Base-by-base conservation (phyloP, 345 rosid species). In the Dipteronia dyeriana region DNA sequence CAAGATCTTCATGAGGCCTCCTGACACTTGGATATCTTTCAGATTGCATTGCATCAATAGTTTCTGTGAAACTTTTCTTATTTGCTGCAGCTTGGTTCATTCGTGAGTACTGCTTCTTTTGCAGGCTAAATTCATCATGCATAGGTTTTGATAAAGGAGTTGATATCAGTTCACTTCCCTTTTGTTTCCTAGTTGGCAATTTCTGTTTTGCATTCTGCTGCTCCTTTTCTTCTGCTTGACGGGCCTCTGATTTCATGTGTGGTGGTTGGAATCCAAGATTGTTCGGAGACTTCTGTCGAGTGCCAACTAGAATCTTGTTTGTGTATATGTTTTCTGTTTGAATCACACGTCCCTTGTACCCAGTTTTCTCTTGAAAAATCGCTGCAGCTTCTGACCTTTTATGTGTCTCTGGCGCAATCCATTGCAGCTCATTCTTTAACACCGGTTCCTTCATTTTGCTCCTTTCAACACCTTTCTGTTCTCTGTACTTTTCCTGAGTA, bases 381-480 rank as follows among this genome's bases (percentile, higher is more conserved):
- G 19, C 66, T 70, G 80, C 74, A 66, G 74, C 31, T 80, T 86
- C 81, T 64, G 79, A 75, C 75, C 54, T 85, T 75, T 68, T 79
- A 8, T 71, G 77, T 31, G 62, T 47, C 70, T 81, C 77, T 70
- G 80, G 75, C 29, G 47, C 73, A 53, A 19, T 45, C 25, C 66
- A 67, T 73, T 80, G 88, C 76, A 78, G 78, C 76, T 88, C 88
- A 2, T 84, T 82, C 80, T 70, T 82, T 63, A 71, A 38, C 47
- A 66, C 23, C 23, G 66, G 82, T 20, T 82, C 80, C 74, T 80
- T 76, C 41, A 61, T 59, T 47, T 79, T 82, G 26, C 31, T 75
- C 75, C 76, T 81, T 66, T 77, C 87, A 60, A 56, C 17, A 9
- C 62, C 80, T 76, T 73, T 81, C 47, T 82, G 83, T 73, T 79